phyloP scores from a whole-genome alignment of 2,329 filamentous ascomycete genomes.

The Xylaria sp. region DNA sequence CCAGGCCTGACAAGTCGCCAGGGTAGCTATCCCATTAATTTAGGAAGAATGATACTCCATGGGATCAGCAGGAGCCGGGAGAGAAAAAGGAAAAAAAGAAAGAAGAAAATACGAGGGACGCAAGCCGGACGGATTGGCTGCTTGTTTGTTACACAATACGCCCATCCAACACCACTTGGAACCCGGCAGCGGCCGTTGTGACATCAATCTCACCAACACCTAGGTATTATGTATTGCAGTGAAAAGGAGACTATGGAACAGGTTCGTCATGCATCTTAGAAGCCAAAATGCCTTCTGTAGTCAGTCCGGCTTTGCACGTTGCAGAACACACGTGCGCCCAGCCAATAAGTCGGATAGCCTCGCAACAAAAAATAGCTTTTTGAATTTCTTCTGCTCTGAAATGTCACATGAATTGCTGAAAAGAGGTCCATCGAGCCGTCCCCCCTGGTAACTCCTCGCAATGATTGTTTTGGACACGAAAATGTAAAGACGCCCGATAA shows the following conservation, averaged over 20 bases:
- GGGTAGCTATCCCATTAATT: not conserved
- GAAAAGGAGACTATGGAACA: not conserved
- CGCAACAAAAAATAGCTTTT: constrained; percentile 19
- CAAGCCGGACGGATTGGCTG: too few species aligned
- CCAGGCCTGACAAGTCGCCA: too few species aligned
- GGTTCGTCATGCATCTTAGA: not conserved
- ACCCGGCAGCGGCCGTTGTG: not conserved
- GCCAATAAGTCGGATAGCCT: constrained; percentile 12
- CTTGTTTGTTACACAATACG: too few species aligned
- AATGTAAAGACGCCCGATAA: not conserved
- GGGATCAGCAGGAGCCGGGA: not conserved
- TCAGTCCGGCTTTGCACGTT: not conserved
- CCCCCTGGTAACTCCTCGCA: constrained; percentile 31
- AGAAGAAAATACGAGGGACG: too few species aligned
- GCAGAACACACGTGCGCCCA: not conserved
- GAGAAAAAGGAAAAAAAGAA: not conserved
- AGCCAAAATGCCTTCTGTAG: not conserved
- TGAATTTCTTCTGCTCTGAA: constrained; percentile 23
- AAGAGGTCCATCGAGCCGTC: not conserved
- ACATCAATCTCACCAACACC: too few species aligned
- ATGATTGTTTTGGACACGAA: constrained; percentile 22
- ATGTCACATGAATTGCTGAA: constrained; percentile 11
- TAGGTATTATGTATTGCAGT: not conserved
- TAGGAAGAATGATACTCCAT: not conserved
- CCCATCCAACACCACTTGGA: too few species aligned